Base-by-base conservation (phyloP, 805 yeast species). In the Candida xiaguanensis region DNA sequence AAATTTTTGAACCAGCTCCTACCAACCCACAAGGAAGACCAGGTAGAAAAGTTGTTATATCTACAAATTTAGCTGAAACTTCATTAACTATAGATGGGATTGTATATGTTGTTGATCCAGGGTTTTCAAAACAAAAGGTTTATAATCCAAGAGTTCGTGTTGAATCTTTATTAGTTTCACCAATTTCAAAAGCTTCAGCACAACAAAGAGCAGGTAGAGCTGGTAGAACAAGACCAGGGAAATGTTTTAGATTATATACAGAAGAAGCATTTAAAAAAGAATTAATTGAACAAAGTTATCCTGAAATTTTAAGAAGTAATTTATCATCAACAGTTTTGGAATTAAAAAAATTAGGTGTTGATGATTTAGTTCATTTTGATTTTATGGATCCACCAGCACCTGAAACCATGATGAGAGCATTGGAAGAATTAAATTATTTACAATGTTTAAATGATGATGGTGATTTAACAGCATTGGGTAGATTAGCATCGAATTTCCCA, bases 331-430 rank as follows among this genome's bases (percentile, higher is more conserved):
- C 97, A 0, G 98, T 91, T 25, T 67, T 91, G 47, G 95, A 93
- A 59, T 73, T 91, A 62, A 93, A 93, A 61, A 93, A 93, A 63
- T 75, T 93, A 47, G 98, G 98, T 11, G 77, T 91, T 47, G 95
- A 93, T 58, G 98, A 91, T 65, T 77, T 91, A 55, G 99, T 93
- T 28, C 98, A 91, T 65, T 91, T 91, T 57, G 99, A 93, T 61
- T 91, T 93, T 58, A 91, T 91, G 95, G 99, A 91, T 58, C 98
- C 99, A 6, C 99, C 99, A 11, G 98, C 98, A 2, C 99, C 99
- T 8, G 99, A 91, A 63, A 93, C 99, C 5, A 93, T 91, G 99
- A 93, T 93, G 99, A 77, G 99, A 59, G 98, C 98, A 0, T 70
- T 91, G 46, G 99, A 91, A 62, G 99, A 91, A 61, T 74, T 91